These are phyloP conservation scores for Alternaria tenuissima DNA, from an alignment of 2,329 filamentous ascomycete genomes.

Conservation along the genomic window DNA sequence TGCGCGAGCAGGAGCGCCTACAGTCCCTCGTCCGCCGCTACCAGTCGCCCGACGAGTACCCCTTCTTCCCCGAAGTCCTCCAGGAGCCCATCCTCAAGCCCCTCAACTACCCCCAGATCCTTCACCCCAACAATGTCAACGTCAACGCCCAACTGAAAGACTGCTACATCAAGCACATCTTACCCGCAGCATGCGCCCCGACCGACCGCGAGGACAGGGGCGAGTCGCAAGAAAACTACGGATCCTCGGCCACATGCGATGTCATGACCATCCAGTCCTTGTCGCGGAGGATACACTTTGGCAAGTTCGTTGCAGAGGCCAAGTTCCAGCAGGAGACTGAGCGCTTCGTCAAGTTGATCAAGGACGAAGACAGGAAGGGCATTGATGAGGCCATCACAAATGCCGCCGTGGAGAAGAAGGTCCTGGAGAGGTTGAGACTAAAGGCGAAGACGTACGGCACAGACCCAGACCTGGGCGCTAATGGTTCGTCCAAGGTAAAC, in stretches of 20 bases:
- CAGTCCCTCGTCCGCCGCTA: constrained; percentile 95
- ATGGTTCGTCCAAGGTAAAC: constrained; percentile 81
- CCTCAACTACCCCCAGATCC: constrained; percentile 84
- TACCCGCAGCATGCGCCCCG: constrained; percentile 83
- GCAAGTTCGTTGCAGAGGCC: constrained; percentile 96
- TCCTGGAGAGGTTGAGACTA: constrained; percentile 82
- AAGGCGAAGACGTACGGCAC: constrained; percentile 95
- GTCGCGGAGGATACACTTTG: constrained; percentile 92
- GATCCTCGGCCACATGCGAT: constrained; percentile 88
- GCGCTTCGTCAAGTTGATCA: constrained; percentile 82
- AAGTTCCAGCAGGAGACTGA: constrained; percentile 89
- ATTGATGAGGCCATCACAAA: constrained; percentile 94
- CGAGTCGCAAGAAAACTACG: constrained; percentile 93
- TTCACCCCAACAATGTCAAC: constrained; percentile 88
- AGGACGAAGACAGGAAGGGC: constrained; percentile 77
- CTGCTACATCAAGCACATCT: constrained; percentile 82
- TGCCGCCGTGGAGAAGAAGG: constrained; percentile 85
- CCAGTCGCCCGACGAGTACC: constrained; percentile 95
- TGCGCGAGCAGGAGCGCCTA: constrained; percentile 86
- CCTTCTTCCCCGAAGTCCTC: constrained; percentile 88
- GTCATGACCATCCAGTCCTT: constrained; percentile 89
- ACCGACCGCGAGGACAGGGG: constrained; percentile 81
- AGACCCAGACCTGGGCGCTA: constrained; percentile 73
- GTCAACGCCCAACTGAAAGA: constrained; percentile 87
- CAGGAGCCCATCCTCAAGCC: constrained; percentile 85